Percentiles rank a stretch among this genome's conserved stretches.
Conservation (phyloP, 169 alveolate genomes). For the Plasmodium vivax region DNA sequence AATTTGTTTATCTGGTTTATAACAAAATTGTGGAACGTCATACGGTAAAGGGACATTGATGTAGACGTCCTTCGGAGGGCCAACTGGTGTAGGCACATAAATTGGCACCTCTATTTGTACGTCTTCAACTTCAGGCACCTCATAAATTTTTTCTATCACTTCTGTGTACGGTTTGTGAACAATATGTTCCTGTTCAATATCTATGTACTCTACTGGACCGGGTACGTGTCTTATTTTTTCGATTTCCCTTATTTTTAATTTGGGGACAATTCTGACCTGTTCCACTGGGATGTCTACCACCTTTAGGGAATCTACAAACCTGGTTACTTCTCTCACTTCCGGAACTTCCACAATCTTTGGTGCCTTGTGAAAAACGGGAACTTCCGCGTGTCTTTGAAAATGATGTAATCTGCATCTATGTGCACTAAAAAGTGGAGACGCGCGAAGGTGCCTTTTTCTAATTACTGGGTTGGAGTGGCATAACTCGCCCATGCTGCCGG, state of each 20-base stretch:
- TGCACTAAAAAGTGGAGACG: conserved; percentile 11
- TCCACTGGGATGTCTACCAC: conserved; percentile 78
- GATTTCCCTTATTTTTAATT: conserved; percentile 74
- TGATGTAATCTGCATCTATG: conserved; percentile 32
- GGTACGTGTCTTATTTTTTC: conserved; percentile 80
- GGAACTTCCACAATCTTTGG: conserved; percentile 80
- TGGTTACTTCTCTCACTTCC: conserved; percentile 74
- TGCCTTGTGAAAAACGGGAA: conserved; percentile 64
- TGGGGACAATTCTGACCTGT: conserved; percentile 77
- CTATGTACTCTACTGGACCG: conserved; percentile 78
- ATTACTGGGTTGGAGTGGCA: conserved; percentile 15
- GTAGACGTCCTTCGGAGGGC: conserved; percentile 66
- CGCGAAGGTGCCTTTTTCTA: neutral
- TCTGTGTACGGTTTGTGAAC: conserved; percentile 68
- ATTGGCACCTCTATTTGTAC: conserved; percentile 67
- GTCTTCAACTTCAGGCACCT: conserved; percentile 77
- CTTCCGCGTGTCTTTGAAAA: conserved; percentile 16
- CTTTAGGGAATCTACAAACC: conserved; percentile 52
- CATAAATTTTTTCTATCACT: conserved; percentile 74
- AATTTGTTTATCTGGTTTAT: conserved; percentile 28
- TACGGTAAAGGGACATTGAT: conserved; percentile 67
- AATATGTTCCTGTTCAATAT: conserved; percentile 73
- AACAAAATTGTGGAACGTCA: conserved; percentile 69
- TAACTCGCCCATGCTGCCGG: neutral
- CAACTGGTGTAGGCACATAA: conserved; percentile 74